Evolutionary conservation across 352 stramenopile species (phyloP), one percentile per base, ranked within the genome.

Genomic region (Pythium phragmiticola): DNA sequence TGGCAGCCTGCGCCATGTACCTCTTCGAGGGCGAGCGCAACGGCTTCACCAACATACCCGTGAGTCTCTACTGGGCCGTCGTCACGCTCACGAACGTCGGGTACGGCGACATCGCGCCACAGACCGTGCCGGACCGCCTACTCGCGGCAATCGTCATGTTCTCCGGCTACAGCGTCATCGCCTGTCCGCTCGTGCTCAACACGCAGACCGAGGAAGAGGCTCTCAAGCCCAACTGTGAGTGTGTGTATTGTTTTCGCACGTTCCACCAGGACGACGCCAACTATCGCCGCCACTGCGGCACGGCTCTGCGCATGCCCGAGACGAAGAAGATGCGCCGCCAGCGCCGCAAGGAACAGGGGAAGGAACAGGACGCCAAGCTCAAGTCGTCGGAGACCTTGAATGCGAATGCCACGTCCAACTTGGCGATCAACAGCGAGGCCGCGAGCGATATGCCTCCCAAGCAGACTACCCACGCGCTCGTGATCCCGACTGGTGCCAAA

Each of bases 11-110:
- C 47, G 80, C 81, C 23, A 93, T 93, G 80, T 93, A 93, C 33
- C 71, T 93, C 21, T 90, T 93, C 47, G 84, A 93, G 72, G 82
- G 81, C 4, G 84, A 88, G 53, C 75, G 65, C 49, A 55, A 90
- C 50, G 77, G 67, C 49, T 93, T 91, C 49, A 80, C 74, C n/a
- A 95, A 94, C 62, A 95, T 95, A 59, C 87, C 87, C 8, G 80
- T 92, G 48, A 94, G 84, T 63, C 71, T 95, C 16, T 95, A 95
- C 68, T 95, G 87, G 84, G 89, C 87, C 2, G 83, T 95, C 28
- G 84, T 95, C 58, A 96, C 87, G 23, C 88, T 96, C 63, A 94
- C 87, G 34, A 96, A 85, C 0, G 87, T 96, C 17, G 87, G 87
- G 0, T 94, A 94, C 56, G 87, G 87, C 17, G 87, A 96, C 45